These are phyloP conservation scores for Linnemannia elongata DNA, from an alignment of 192 early-diverging fungal species.

Conservation along the genomic window DNA sequence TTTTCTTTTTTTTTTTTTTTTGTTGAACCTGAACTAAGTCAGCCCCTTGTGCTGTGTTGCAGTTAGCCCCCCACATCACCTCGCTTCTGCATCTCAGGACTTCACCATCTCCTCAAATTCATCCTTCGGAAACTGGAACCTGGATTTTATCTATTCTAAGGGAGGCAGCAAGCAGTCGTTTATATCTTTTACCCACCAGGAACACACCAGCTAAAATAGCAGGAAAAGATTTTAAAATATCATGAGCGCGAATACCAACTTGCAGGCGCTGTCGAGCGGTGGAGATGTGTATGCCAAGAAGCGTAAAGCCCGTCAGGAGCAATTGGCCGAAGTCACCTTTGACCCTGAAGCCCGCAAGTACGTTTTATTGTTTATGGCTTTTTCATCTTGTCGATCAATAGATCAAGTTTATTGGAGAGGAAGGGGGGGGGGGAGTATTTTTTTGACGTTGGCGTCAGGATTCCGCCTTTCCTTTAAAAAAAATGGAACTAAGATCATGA, in stretches of 20 bases:
- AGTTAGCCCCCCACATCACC: background rate
- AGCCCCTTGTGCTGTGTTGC: no score
- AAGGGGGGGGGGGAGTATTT: no score
- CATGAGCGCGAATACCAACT: slow-evolving; percentile 62
- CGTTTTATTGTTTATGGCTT: background rate
- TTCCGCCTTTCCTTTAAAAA: no score
- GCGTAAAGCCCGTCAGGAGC: slow-evolving; percentile 73
- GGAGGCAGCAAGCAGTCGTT: background rate
- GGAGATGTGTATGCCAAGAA: slow-evolving; percentile 76
- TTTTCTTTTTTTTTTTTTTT: background rate
- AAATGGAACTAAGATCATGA: no score
- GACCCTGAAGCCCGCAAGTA: slow-evolving; percentile 74
- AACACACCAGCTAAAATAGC: background rate
- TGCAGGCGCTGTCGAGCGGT: slow-evolving; percentile 71
- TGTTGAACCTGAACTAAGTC: no score
- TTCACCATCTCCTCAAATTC: background rate
- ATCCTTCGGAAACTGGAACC: background rate
- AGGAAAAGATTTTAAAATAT: background rate
- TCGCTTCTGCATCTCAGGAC: background rate
- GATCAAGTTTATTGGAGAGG: no score
- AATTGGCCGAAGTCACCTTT: slow-evolving; percentile 74
- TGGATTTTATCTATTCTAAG: background rate
- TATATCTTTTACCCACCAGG: background rate
- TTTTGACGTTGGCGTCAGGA: no score
- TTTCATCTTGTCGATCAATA: background rate